Evolutionary conservation across 1,139 yeast genomes (phyloP), one percentile per base, ranked within the genome.

Genomic region (Insectozyma bohioensis): DNA sequence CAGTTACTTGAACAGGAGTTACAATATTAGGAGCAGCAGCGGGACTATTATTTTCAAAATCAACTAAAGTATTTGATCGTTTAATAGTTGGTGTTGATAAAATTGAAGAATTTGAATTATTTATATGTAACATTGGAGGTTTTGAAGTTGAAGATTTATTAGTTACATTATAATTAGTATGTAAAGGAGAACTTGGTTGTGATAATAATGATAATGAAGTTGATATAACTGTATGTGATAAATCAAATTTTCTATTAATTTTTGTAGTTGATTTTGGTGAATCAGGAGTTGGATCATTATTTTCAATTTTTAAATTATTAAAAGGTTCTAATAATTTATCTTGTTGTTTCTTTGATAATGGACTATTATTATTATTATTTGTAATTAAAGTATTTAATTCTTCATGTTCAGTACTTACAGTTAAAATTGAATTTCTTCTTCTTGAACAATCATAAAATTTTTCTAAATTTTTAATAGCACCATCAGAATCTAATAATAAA

Each of bases 1-100:
- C 70, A 8, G 71, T 65, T 12, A 67, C 75, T 40, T 67, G 75
- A n/a, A 69, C 62, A 6, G 67, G 68, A 1, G 74, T 65, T n/a
- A 69, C 60, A 4, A 67, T 61, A 38, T 57, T 66, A 2, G 73
- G 70, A 5, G 72, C 69, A 9, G 63, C 9, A 23, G 23, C 17
- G 10, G 10, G 20, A 17, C 30, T 37, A 21, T 49, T 53, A 20
- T 52, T 56, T 18, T 53, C 52, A 9, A 61, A 42, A 17, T 63
- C 70, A 20, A 58, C 34, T 13, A 39, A 27, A 4, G 42, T 39
- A 6, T 27, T 23, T 11, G 37, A 36, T 16, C 35, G 20, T 18
- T 33, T 33, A 12, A 33, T 27, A 20, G 35, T 24, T 11, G 27
- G 23, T 7, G 61, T 49, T 8, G 36, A 42, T 27, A 43, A 41